Base-by-base conservation (phyloP, 2,329 filamentous ascomycete genomes). In the Byssothecium circinans region DNA sequence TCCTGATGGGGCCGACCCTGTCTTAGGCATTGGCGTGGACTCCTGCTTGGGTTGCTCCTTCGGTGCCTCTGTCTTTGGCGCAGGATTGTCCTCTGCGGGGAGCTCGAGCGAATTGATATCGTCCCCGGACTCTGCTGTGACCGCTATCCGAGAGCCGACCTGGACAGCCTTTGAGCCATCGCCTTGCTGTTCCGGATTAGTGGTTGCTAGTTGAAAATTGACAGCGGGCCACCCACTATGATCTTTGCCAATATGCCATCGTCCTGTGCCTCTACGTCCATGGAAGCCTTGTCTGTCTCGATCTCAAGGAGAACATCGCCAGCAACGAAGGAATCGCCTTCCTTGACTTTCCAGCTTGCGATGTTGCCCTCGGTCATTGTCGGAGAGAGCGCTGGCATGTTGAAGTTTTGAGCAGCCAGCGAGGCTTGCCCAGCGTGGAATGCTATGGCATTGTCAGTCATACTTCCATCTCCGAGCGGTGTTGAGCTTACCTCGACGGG, bases 331-430 rank as follows among this genome's bases (percentile, higher is more conserved):
- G 83, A 80, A 60, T 94, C 88, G 68, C 89, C 90, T 76, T 95
- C 90, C 73, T 92, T 92, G 64, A 95, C 81, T 71, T 85, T 87
- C 90, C 90, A 95, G 52, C 74, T 82, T 39, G 88, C 82, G 65
- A 95, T 95, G 73, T 90, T 94, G 52, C 90, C 90, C 74, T 95
- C 90, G 53, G 89, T 95, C 90, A 95, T 95, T 47, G 90, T 95
- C 46, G 90, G 90, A 53, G 89, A 95, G 54, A 95, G 81, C 33
- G 90, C 90, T 20, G 90, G 90, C 91, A 95, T 95, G 45, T 85
- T 88, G 75, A 95, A 91, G 74, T 91, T 94, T 56, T 91, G 86
- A 19, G 89, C 90, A 41, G 87, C 89, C 60, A 86, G 79, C 61
- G 77, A 78, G 59, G 79, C 75, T 48, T 83, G 74, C 45, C 82